Percentiles rank a stretch among this genome's conserved stretches.
phyloP scores from a whole-genome alignment of 2,329 filamentous ascomycete species.

The Neopestalotiopsis sp. region DNA sequence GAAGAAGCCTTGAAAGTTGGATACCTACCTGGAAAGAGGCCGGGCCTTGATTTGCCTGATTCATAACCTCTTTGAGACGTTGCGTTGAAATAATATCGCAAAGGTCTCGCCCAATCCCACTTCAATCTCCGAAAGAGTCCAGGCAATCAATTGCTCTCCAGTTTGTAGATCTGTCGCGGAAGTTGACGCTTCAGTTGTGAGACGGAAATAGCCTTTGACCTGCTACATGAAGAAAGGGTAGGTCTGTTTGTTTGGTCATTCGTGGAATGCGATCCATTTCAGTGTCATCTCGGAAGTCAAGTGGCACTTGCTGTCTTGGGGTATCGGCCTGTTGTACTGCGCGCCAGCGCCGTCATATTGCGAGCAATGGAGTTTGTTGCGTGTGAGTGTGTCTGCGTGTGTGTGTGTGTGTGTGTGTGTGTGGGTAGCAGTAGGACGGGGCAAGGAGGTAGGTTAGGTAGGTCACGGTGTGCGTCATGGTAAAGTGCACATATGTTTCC shows the following conservation, averaged over 20 bases:
- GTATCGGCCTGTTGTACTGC: neutral
- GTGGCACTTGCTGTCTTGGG: conserved; percentile 13
- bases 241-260: conserved; percentile 3
- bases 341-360: neutral
- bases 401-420: neutral
- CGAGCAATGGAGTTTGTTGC: neutral
- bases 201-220: neutral
- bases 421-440: neutral
- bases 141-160: neutral
- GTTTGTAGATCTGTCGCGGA: neutral
- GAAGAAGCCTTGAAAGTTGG: too few species aligned
- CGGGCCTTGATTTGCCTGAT: neutral
- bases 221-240: conserved; percentile 11
- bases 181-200: neutral
- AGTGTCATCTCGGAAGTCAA: conserved; percentile 11
- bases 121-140: conserved; percentile 2
- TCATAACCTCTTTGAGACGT: neutral
- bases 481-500: neutral
- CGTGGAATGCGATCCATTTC: conserved; percentile 12
- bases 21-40: neutral
- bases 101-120: conserved; percentile 2
- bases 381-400: neutral
- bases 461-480: neutral
- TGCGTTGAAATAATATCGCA: neutral
- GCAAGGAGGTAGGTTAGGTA: neutral